Evolutionary conservation across 140 eudicot species (phyloP).

Genomic region (Bidens hawaiensis): DNA sequence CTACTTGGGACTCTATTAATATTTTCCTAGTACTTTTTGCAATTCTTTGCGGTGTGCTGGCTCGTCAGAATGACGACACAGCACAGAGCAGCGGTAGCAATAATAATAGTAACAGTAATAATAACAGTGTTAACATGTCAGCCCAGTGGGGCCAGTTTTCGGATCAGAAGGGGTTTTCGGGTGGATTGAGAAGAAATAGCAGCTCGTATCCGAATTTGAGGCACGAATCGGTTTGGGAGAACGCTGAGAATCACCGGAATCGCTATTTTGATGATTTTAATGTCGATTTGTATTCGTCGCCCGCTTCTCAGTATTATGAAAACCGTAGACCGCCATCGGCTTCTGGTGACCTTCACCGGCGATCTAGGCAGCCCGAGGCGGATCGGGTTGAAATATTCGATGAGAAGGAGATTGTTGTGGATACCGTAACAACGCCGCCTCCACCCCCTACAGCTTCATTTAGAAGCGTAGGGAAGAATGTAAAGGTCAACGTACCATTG

Average conservation of each 20-base stretch:
- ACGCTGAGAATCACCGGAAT: conserved; percentile 21
- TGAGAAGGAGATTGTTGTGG: conserved; percentile 48
- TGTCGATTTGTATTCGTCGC: conserved; percentile 24
- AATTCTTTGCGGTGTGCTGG: conserved; percentile 69
- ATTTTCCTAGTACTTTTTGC: conserved; percentile 62
- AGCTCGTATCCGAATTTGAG: conserved; percentile 78
- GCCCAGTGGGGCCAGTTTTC: conserved; percentile 21
- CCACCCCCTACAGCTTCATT: conserved; percentile 23
- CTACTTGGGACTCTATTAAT: conserved; percentile 69
- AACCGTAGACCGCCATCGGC: neutral
- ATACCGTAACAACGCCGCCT: conserved; percentile 20
- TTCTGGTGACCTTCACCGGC: conserved; percentile 1
- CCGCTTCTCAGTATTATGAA: conserved; percentile 4
- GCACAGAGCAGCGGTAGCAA: neutral
- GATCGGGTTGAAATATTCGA: conserved; percentile 23
- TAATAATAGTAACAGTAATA: neutral
- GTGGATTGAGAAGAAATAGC: conserved; percentile 58
- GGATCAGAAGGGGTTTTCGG: conserved; percentile 15
- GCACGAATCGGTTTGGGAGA: conserved; percentile 46
- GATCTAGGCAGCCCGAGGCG: conserved; percentile 15
- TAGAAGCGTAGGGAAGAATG: conserved; percentile 30
- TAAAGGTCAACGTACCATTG: neutral
- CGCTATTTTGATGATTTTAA: conserved; percentile 61
- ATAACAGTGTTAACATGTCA: neutral
- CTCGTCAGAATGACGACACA: conserved; percentile 52